Evolutionary conservation across 805 yeast genomes (phyloP), one percentile per base, ranked within the genome.

Genomic region (Kluyveromyces wickerhamii): DNA sequence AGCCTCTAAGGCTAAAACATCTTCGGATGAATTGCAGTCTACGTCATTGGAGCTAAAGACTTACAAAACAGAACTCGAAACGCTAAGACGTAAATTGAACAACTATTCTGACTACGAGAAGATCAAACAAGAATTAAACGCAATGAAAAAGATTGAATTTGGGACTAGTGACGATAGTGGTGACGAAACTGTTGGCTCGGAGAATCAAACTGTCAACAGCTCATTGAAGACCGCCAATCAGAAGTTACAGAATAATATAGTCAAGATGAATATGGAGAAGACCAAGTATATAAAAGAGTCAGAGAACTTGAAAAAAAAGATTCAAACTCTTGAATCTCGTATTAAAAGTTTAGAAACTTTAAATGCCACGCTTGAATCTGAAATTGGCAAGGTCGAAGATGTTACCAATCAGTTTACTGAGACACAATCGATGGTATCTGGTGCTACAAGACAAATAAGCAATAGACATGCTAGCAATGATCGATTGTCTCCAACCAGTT

Each of bases 81-180:
- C 54, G 4, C 60, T 82, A 43, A 72, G 71, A 47, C 59, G 61
- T 17, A 70, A 72, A 37, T 51, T 80, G 28, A 60, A 62, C 3
- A 55, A 63, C 21, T 72, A 76, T 34, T 60, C 68, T 2, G 95
- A 87, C 52, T 87, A 88, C 56, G 87, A 82, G 34, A 87, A 84
- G 41, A 54, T 87, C 31, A 86, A 85, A 53, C 71, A 74, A 32
- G 96, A 88, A 49, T 63, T 88, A 43, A 71, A 69, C 13, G 71
- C 86, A 17, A 54, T 87, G 40, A 76, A 80, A 51, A 77, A 79
- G 42, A 78, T 86, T 24, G 85, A 83, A 48, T 81, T 86, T 59
- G 88, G 88, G 43, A 62, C 61, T 21, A 63, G 60, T 11, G 64
- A 54, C 3, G 65, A 59, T 16, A 59, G 48, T 19, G 60, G 50